These are phyloP conservation scores for Patellifolia procumbens DNA, from an alignment of 179 eudicot species.

Conservation along the genomic window DNA sequence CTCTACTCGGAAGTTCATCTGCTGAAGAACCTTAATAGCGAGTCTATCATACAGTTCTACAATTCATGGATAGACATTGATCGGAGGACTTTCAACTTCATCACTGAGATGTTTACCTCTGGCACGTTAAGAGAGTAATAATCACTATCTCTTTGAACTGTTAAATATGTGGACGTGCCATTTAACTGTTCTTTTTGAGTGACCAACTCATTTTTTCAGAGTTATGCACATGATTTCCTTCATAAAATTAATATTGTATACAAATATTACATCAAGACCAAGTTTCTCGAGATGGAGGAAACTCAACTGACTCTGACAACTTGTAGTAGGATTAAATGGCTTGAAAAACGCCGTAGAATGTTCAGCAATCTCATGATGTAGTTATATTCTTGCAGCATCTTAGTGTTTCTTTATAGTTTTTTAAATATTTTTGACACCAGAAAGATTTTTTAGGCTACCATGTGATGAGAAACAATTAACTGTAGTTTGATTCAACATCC, in stretches of 20 bases:
- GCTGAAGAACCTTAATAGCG: conserved; percentile 63
- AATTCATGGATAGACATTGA: conserved; percentile 64
- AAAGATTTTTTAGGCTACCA: neutral
- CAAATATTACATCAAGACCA: neutral
- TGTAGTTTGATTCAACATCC: neutral
- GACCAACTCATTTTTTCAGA: neutral
- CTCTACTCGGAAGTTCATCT: conserved; percentile 80
- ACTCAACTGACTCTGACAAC: neutral
- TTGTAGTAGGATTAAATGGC: neutral
- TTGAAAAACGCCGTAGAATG: neutral
- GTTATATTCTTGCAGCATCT: neutral
- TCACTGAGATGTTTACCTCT: conserved; percentile 77
- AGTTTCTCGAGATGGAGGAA: neutral
- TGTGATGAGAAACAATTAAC: neutral
- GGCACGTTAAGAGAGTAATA: conserved; percentile 86
- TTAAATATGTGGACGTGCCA: neutral
- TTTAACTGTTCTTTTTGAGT: neutral
- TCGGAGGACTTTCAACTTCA: conserved; percentile 64
- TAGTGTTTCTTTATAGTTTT: neutral
- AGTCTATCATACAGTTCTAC: conserved; percentile 56
- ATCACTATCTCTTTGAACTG: conserved; percentile 17
- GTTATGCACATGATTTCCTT: neutral
- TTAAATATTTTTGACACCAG: neutral
- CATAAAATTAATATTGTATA: neutral
- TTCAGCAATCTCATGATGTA: neutral